A percentile compares a stretch with the other conserved stretches of the same genome.
Evolutionary conservation across 208 protist genomes (phyloP).

Genomic region (Trypanosoma platydactyli): DNA sequence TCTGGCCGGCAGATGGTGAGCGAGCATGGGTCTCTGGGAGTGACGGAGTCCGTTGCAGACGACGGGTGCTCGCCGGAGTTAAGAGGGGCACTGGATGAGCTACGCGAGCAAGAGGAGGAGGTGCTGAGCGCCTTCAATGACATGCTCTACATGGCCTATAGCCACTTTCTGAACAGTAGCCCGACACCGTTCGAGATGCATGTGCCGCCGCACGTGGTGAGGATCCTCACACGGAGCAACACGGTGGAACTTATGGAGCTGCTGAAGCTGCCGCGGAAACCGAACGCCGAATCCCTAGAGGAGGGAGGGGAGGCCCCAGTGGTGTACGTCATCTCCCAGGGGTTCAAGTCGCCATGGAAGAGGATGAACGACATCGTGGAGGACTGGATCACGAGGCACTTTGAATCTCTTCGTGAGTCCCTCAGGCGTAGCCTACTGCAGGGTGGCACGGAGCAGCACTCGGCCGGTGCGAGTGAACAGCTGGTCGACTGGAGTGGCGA

Average conservation of each 20-base stretch:
- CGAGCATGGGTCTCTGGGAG: conserved; percentile 1
- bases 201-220: conserved; percentile 25
- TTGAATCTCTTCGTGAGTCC: neutral
- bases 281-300: neutral
- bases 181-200: conserved; percentile 44
- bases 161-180: conserved; percentile 54
- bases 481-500: no score
- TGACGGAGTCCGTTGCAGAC: neutral
- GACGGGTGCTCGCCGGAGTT: conserved; percentile 35
- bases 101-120: conserved; percentile 39
- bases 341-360: conserved; percentile 32
- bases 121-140: conserved; percentile 59
- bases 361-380: conserved; percentile 33
- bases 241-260: conserved; percentile 53
- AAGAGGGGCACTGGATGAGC: conserved; percentile 44
- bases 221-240: conserved; percentile 33
- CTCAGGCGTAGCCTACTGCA: neutral
- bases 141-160: conserved; percentile 74
- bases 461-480: no score
- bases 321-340: conserved; percentile 32
- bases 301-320: conserved; percentile 7
- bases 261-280: conserved; percentile 30
- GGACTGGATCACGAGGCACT: conserved; percentile 33
- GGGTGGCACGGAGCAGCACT: no score
- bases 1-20: conserved; percentile 16